These are phyloP conservation scores for Onygenales sp. DNA, from an alignment of 2,329 filamentous ascomycete species.

Conservation along the genomic window DNA sequence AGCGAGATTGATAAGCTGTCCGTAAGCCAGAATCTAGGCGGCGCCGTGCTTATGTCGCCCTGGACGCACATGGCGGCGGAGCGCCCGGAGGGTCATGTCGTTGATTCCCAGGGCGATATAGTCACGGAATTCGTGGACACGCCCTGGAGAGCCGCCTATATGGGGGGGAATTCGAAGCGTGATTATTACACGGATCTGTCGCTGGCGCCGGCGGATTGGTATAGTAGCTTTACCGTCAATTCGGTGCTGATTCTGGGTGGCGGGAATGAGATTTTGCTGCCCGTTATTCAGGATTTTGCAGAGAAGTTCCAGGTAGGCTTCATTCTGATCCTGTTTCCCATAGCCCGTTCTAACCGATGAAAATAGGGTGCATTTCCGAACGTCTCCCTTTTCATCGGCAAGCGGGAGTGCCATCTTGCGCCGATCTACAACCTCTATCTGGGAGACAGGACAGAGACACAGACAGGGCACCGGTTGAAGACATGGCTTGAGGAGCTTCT, in stretches of 20 bases:
- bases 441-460: conserved; percentile 14
- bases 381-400: conserved; percentile 18
- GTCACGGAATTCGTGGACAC: conserved; percentile 27
- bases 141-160: conserved; percentile 39
- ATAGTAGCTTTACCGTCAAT: conserved; percentile 37
- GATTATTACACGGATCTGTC: conserved; percentile 46
- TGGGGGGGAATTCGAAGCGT: conserved; percentile 25
- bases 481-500: conserved; percentile 20
- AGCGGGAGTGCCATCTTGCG: conserved; percentile 22
- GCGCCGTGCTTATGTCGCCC: conserved; percentile 44
- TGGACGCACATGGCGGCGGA: conserved; percentile 42
- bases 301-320: conserved; percentile 22
- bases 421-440: conserved; percentile 16
- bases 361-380: conserved; percentile 20
- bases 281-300: conserved; percentile 21
- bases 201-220: conserved; percentile 42
- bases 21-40: conserved; percentile 31
- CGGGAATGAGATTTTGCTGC: conserved; percentile 43
- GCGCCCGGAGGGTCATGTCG: conserved; percentile 34
- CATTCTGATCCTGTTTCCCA: not conserved
- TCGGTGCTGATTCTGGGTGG: conserved; percentile 46
- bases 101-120: conserved; percentile 37
- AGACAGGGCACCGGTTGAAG: conserved; percentile 18
- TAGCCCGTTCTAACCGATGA: not conserved
- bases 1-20: conserved; percentile 36